Evolutionary conservation across 139 green algal genomes (phyloP).

Genomic region (Edaphochlamys debaryana): DNA sequence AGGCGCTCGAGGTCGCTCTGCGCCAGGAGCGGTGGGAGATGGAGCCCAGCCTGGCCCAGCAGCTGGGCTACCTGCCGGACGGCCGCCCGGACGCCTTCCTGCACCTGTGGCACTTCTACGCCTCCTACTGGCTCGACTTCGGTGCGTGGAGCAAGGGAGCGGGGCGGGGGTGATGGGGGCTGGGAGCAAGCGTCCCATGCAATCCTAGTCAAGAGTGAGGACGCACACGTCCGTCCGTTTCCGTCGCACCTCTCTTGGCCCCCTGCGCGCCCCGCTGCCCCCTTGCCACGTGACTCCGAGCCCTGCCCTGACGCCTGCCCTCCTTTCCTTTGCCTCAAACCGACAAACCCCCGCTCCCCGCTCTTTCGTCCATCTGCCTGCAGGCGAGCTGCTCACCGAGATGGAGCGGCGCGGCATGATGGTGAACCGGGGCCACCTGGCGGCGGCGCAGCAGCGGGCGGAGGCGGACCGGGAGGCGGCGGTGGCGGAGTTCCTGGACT

Average conservation of each 20-base stretch:
- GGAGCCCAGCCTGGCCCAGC: neutral
- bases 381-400: constrained; percentile 90
- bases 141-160: constrained; percentile 72
- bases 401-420: constrained; percentile 87
- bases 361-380: neutral
- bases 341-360: too few species aligned
- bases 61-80: neutral
- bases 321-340: too few species aligned
- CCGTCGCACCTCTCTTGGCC: too few species aligned
- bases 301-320: too few species aligned
- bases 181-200: constrained; percentile 67
- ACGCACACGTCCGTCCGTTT: too few species aligned
- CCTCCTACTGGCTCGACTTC: constrained; percentile 86
- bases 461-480: constrained; percentile 67
- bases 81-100: neutral
- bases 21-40: constrained; percentile 24
- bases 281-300: too few species aligned
- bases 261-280: too few species aligned
- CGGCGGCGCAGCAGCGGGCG: constrained; percentile 50
- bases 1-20: constrained; percentile 38
- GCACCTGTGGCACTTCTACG: constrained; percentile 85
- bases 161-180: too few species aligned
- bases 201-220: too few species aligned
- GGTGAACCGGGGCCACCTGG: constrained; percentile 56
- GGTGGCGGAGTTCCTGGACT: constrained; percentile 75